phyloP scores from a whole-genome alignment of 805 yeast species.

The Metschnikowia rubicola region DNA sequence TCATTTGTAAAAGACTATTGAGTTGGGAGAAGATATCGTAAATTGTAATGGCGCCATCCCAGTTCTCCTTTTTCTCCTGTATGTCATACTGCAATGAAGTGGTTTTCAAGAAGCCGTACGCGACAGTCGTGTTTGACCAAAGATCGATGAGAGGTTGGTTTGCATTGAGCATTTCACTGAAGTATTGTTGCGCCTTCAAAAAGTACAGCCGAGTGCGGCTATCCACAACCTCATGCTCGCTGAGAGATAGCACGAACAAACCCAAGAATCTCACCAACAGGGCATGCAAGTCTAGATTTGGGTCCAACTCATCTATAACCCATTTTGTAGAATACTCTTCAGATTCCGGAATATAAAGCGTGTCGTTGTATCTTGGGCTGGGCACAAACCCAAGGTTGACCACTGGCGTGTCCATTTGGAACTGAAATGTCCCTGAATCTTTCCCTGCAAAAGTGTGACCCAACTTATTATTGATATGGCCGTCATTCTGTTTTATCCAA shows the following conservation, averaged over 20 bases:
- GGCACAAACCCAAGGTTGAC: slow-evolving; percentile 33
- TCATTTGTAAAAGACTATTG: neutral
- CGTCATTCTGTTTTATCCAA: slow-evolving; percentile 35
- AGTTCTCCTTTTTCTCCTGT: slow-evolving; percentile 6
- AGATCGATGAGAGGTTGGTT: slow-evolving; percentile 10
- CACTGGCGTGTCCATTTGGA: slow-evolving; percentile 27
- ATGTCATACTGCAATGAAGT: slow-evolving; percentile 23
- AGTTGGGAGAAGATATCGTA: slow-evolving; percentile 24
- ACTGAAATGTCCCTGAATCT: slow-evolving; percentile 32
- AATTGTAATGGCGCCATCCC: slow-evolving; percentile 15
- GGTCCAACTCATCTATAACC: slow-evolving; percentile 23
- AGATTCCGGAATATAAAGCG: slow-evolving; percentile 33
- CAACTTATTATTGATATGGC: slow-evolving; percentile 29
- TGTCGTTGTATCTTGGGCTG: slow-evolving; percentile 26
- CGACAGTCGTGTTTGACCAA: slow-evolving; percentile 24
- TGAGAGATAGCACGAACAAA: slow-evolving; percentile 30
- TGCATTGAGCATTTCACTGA: slow-evolving; percentile 14
- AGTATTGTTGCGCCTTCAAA: slow-evolving; percentile 16
- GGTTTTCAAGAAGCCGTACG: slow-evolving; percentile 19
- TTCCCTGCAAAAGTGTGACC: slow-evolving; percentile 24
- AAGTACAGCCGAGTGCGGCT: slow-evolving; percentile 24
- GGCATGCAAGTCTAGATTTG: slow-evolving; percentile 31
- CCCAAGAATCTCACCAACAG: slow-evolving; percentile 37
- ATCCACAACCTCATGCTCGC: slow-evolving; percentile 40
- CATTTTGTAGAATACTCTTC: slow-evolving; percentile 33